Base-by-base conservation (phyloP, 1,139 yeast genomes). In the Blastobotrys elegans region DNA sequence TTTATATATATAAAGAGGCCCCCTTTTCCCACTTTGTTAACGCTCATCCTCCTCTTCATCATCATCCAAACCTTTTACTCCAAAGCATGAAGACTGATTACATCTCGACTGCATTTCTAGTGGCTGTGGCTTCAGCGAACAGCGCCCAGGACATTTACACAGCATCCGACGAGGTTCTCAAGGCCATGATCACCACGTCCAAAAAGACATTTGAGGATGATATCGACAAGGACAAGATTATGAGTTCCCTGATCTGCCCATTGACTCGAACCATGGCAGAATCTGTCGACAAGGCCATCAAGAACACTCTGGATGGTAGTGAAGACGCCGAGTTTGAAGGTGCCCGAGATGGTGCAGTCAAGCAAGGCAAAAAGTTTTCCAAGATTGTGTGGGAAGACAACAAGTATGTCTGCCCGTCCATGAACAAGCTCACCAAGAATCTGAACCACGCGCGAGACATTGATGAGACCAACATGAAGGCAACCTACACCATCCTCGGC, bases 241-340 rank as follows among this genome's bases (percentile, higher is more conserved):
- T 43, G 46, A 36, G 33, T 16, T 36, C 40, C 8, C 30, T 43
- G 30, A n/a, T 43, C n/a, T 43, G 46, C 31, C 46, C 46, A 11
- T 30, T 43, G 36, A 36, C 41, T 11, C 20, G 30, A 11, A 30
- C 35, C 21, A 36, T 36, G 31, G 10, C 36, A 4, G 30, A 43
- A 16, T 16, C 36, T 5, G 24, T 43, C 22, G 36, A 36, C 8
- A 30, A 17, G 16, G 46, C 36, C 2, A 20, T 43, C 22, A 29
- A 36, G 14, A 20, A 18, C 22, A 43, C 46, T 7, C 21, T 29
- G 13, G 41, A 35, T 29, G 46, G 46, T 7, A 31, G 27, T n/a
- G 35, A 43, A 3, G 35, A 31, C 29, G 37, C 20, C n/a, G 35
- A 26, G 8, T 43, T 43, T 18, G 29, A 29, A 16, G 17, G 21